Evolutionary conservation across 2,329 filamentous ascomycete species (phyloP).

Genomic region (Blumeria graminis): DNA sequence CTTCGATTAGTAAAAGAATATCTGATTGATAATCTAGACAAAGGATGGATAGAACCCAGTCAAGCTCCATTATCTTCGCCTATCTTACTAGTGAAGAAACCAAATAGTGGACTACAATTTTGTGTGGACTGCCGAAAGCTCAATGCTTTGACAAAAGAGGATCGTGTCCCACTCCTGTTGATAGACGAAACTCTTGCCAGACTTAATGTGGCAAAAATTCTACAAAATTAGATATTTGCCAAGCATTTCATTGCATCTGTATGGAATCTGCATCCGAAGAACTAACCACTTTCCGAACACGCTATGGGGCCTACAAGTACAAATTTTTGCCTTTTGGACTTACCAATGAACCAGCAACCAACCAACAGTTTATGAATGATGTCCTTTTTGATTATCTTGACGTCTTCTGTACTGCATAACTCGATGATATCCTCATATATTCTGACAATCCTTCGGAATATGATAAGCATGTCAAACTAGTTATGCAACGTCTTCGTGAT

Average conservation of each 20-base stretch:
- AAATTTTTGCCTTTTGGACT: conserved; percentile 2
- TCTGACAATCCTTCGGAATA: neutral
- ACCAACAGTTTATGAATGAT: conserved; percentile 3
- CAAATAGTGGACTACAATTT: neutral
- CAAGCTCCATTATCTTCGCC: neutral
- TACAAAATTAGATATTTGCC: conserved; percentile 1
- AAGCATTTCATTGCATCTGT: neutral
- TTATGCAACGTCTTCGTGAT: neutral
- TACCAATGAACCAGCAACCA: neutral
- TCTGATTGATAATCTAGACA: neutral
- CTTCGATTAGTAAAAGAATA: neutral
- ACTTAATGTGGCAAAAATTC: neutral
- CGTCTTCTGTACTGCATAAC: neutral
- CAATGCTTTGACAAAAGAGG: conserved; percentile 1
- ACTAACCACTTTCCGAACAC: neutral
- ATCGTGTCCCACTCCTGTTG: neutral
- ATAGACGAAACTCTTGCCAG: neutral
- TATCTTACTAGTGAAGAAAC: neutral
- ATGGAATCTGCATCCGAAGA: neutral
- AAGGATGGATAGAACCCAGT: neutral
- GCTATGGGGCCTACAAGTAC: neutral
- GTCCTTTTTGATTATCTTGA: conserved; percentile 1
- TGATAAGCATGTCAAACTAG: neutral
- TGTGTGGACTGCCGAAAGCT: neutral
- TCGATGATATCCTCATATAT: conserved; percentile 4